Conservation (phyloP, 1,139 yeast species). For the Candida pseudoviswanathii region DNA sequence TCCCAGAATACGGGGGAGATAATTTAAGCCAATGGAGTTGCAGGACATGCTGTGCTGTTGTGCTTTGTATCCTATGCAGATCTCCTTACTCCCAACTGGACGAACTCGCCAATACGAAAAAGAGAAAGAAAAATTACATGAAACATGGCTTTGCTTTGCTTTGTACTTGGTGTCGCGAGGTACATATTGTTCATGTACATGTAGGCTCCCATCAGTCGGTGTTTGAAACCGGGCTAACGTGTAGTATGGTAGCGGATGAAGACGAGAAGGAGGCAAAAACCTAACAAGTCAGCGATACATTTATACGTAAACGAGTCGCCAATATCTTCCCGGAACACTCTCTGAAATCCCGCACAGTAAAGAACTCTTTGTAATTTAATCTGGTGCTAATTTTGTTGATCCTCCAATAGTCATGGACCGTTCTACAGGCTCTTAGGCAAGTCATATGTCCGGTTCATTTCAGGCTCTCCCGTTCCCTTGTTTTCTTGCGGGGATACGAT, state of each 20-base stretch:
- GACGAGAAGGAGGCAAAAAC: too few relatives aligned
- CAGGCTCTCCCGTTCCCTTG: too few relatives aligned
- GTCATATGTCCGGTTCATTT: too few relatives aligned
- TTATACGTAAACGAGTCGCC: not conserved
- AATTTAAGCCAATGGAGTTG: too few relatives aligned
- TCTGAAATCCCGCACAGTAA: not conserved
- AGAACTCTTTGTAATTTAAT: not conserved
- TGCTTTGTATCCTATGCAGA: too few relatives aligned
- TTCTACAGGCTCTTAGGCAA: too few relatives aligned
- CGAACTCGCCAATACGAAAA: not conserved
- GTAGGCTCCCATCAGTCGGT: not conserved
- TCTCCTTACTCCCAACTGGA: not conserved
- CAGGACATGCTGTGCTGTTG: too few relatives aligned
- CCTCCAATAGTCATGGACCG: too few relatives aligned
- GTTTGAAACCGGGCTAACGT: not conserved
- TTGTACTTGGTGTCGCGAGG: not conserved
- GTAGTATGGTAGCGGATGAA: too few relatives aligned
- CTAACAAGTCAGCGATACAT: too few relatives aligned
- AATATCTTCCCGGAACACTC: not conserved
- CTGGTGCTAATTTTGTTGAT: not conserved
- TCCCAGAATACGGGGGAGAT: too few relatives aligned
- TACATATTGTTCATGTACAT: not conserved
- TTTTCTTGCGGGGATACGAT: too few relatives aligned
- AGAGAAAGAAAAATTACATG: not conserved
- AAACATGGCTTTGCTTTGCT: not conserved